Percentiles rank a stretch among this genome's conserved stretches.
Conservation (phyloP, 75 land plant genomes). For the Gnetum montanum region DNA sequence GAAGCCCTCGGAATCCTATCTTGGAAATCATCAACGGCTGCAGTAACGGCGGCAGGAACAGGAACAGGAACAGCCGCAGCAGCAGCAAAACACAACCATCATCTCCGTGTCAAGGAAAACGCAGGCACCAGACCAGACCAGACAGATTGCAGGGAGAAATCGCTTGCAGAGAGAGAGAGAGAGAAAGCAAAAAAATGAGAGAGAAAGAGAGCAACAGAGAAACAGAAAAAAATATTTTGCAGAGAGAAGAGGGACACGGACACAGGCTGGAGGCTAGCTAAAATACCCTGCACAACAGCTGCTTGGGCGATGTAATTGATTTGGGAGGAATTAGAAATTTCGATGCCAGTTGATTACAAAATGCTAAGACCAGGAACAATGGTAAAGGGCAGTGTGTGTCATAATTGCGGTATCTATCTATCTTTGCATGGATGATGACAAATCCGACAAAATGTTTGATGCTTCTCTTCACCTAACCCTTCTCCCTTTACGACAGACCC, state of each 20-base stretch:
- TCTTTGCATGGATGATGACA: conserved; percentile 4
- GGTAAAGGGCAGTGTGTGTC: conserved; percentile 8
- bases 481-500: too few relatives aligned
- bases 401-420: conserved; percentile 13
- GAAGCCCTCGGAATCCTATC: too few relatives aligned
- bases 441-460: conserved; percentile 7
- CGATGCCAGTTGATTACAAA: too few relatives aligned
- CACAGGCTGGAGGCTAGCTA: not conserved
- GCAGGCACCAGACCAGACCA: too few relatives aligned
- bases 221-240: not conserved
- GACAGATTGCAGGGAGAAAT: not conserved
- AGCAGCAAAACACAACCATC: too few relatives aligned
- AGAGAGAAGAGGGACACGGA: not conserved
- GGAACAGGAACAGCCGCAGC: too few relatives aligned
- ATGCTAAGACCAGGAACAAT: conserved; percentile 4
- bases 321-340: too few relatives aligned
- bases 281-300: conserved; percentile 2
- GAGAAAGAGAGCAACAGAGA: too few relatives aligned
- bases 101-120: too few relatives aligned
- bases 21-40: too few relatives aligned
- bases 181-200: not conserved
- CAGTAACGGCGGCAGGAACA: too few relatives aligned
- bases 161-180: not conserved
- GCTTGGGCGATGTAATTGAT: too few relatives aligned
- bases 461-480: conserved; percentile 8